Conservation (phyloP, 768 basidiomycete genomes). For the Psilocybe cyanescens region DNA sequence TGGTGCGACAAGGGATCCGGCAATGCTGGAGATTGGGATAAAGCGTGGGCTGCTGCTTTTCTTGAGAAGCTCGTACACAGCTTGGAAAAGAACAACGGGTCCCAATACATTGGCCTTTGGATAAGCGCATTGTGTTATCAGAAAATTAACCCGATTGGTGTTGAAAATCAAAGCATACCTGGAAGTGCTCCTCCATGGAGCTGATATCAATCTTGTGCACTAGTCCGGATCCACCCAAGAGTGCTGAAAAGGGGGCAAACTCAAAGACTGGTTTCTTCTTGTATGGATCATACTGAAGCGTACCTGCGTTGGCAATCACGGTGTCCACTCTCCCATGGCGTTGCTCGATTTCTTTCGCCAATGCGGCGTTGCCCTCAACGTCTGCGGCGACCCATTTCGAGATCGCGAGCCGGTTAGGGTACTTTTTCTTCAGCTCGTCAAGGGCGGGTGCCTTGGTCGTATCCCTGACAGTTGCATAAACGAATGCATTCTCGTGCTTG, state of each 20-base stretch:
- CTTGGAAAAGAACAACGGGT: conserved; percentile 7
- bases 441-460: background rate
- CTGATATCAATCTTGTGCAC: background rate
- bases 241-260: too few relatives aligned
- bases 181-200: background rate
- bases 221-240: background rate
- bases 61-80: background rate
- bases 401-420: background rate
- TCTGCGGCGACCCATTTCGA: background rate
- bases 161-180: background rate
- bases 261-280: too few relatives aligned
- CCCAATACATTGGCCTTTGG: conserved; percentile 5
- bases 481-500: background rate
- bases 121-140: background rate
- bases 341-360: conserved; percentile 2
- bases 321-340: background rate
- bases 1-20: background rate
- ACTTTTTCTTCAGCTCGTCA: background rate
- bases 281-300: background rate
- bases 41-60: conserved; percentile 7
- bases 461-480: background rate
- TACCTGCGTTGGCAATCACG: conserved; percentile 1
- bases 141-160: too few relatives aligned
- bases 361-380: background rate
- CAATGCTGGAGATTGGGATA: background rate